These are phyloP conservation scores for Hapsidospora chrysogenum DNA, from an alignment of 495 filamentous ascomycete genomes.

Conservation along the genomic window DNA sequence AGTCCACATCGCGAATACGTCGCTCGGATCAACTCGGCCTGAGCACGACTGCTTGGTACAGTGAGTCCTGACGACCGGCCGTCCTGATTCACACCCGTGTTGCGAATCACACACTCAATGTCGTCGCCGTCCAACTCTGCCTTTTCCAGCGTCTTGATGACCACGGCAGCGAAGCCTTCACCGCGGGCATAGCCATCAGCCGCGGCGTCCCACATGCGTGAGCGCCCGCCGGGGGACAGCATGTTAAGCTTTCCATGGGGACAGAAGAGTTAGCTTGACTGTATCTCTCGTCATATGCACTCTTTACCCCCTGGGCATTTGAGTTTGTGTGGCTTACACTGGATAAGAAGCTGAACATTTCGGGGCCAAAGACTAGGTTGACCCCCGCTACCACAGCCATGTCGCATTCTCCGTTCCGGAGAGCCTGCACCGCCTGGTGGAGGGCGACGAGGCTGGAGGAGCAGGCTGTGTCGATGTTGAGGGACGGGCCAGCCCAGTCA, in stretches of 20 bases:
- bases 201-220: slow-evolving; percentile 25
- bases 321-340: slow-evolving; percentile 11
- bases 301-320: slow-evolving; percentile 14
- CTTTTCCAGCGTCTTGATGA: slow-evolving; percentile 41
- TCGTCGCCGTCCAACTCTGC: slow-evolving; percentile 35
- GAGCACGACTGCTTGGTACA: slow-evolving; percentile 34
- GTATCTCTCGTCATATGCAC: slow-evolving; percentile 22
- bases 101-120: slow-evolving; percentile 44
- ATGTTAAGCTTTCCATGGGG: too few relatives aligned
- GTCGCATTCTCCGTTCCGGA: slow-evolving; percentile 28
- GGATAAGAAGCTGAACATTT: slow-evolving; percentile 14
- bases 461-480: slow-evolving; percentile 45
- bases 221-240: slow-evolving; percentile 16
- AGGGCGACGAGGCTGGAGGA: slow-evolving; percentile 36
- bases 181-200: slow-evolving; percentile 53
- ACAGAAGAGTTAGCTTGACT: too few relatives aligned
- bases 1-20: slow-evolving; percentile 27
- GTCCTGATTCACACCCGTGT: slow-evolving; percentile 38
- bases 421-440: slow-evolving; percentile 30
- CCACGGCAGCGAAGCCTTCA: slow-evolving; percentile 34
- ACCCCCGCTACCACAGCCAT: slow-evolving; percentile 28
- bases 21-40: slow-evolving; percentile 34
- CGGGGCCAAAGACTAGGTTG: slow-evolving; percentile 16
- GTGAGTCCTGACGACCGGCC: slow-evolving; percentile 38
- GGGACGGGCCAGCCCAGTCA: slow-evolving; percentile 34